phyloP scores from a whole-genome alignment of 2,329 filamentous ascomycete genomes.

The Xylariaceae sp. region DNA sequence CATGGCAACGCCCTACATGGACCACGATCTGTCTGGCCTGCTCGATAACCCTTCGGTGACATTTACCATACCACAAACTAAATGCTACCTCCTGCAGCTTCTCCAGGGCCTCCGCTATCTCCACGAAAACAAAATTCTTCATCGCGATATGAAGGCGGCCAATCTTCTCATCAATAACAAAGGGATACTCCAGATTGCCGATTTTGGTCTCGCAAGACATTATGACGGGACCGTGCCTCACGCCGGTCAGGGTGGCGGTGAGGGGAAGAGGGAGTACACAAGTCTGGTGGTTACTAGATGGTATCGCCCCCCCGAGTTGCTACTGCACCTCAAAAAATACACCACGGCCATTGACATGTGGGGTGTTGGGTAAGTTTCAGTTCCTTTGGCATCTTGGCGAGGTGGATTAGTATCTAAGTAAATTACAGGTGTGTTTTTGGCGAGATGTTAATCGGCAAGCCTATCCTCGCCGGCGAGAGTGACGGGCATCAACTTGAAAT shows the following conservation, averaged over 20 bases:
- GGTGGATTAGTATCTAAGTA: conserved; percentile 21
- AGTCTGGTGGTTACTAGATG: conserved; percentile 94
- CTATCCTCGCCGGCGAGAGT: conserved; percentile 85
- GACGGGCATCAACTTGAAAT: conserved; percentile 87
- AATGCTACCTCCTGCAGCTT: conserved; percentile 94
- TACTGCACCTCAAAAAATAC: conserved; percentile 83
- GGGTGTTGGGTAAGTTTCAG: conserved; percentile 76
- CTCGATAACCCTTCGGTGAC: conserved; percentile 89
- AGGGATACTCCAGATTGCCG: conserved; percentile 90
- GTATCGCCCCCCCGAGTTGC: conserved; percentile 91
- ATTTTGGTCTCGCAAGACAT: conserved; percentile 90
- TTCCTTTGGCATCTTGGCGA: neutral
- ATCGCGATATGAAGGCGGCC: conserved; percentile 98
- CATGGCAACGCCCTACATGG: conserved; percentile 99
- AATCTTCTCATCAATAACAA: conserved; percentile 95
- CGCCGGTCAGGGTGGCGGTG: conserved; percentile 73
- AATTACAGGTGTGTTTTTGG: conserved; percentile 81
- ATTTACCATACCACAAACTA: conserved; percentile 87
- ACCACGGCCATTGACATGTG: conserved; percentile 98
- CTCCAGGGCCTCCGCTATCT: conserved; percentile 86
- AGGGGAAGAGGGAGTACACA: conserved; percentile 86
- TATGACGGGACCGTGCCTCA: conserved; percentile 82
- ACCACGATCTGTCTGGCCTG: conserved; percentile 94
- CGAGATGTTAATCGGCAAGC: conserved; percentile 92
- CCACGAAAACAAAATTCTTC: conserved; percentile 83